These are phyloP conservation scores for Rhodamnia argentea DNA, from an alignment of 345 rosid species.

Conservation along the genomic window DNA sequence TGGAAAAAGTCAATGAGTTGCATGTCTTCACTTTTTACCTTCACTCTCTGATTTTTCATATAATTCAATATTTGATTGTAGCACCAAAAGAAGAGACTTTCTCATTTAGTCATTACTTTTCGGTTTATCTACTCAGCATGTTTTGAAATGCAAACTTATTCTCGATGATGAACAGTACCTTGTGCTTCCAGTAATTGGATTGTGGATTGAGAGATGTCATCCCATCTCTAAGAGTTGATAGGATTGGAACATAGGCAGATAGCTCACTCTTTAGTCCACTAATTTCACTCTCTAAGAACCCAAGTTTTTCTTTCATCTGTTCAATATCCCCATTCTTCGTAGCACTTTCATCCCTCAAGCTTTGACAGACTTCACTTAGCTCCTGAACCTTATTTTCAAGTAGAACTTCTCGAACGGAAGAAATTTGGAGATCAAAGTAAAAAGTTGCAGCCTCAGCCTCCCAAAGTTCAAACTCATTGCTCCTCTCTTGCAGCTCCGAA, in stretches of 20 bases:
- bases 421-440: conserved; percentile 76
- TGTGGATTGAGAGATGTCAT: conserved; percentile 45
- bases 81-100: neutral
- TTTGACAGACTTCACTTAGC: conserved; percentile 40
- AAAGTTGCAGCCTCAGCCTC: conserved; percentile 86
- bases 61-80: neutral
- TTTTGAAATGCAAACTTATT: neutral
- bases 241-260: conserved; percentile 46
- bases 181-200: conserved; percentile 14
- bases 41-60: neutral
- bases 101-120: neutral
- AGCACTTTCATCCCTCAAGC: conserved; percentile 35
- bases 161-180: neutral
- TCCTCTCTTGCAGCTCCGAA: conserved; percentile 66
- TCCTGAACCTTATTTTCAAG: conserved; percentile 54
- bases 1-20: neutral
- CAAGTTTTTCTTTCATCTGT: conserved; percentile 54
- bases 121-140: neutral
- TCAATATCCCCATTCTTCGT: conserved; percentile 31
- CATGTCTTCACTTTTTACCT: neutral
- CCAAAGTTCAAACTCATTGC: conserved; percentile 78
- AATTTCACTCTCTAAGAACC: conserved; percentile 47
- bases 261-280: conserved; percentile 44
- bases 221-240: conserved; percentile 43
- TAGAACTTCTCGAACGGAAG: conserved; percentile 57